Evolutionary conservation across 306 rosid genomes (phyloP).

Genomic region (Malus asiatica): DNA sequence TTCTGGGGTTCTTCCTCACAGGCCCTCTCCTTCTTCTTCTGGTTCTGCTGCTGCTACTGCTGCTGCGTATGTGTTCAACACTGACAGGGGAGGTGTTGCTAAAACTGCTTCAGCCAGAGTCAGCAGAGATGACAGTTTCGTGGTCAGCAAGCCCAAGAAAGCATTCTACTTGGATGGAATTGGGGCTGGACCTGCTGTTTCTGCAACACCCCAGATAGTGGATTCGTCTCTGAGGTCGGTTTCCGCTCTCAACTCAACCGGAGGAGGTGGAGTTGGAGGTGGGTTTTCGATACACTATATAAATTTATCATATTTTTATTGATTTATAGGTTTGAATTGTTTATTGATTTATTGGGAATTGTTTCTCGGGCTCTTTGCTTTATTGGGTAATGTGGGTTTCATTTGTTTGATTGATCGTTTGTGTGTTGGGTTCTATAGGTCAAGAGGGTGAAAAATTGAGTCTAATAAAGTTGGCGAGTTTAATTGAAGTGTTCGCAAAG

Average conservation of each 20-base stretch:
- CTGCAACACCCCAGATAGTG: constrained; percentile 42
- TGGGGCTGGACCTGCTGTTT: constrained; percentile 41
- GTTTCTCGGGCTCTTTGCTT: neutral
- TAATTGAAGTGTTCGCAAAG: constrained; percentile 72
- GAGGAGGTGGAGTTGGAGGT: constrained; percentile 1
- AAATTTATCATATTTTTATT: neutral
- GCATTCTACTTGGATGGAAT: constrained; percentile 37
- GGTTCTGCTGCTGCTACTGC: neutral
- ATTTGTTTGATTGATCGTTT: neutral
- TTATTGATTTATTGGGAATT: neutral
- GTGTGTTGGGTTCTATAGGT: constrained; percentile 39
- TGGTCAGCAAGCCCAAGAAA: constrained; percentile 39
- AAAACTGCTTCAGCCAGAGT: constrained; percentile 28
- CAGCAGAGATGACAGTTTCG: constrained; percentile 67
- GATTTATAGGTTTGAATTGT: neutral
- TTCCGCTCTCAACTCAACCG: neutral
- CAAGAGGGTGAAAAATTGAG: constrained; percentile 72
- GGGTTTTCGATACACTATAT: neutral
- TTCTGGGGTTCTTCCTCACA: neutral
- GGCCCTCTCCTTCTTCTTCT: neutral
- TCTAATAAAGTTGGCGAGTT: constrained; percentile 65
- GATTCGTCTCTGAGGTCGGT: constrained; percentile 52
- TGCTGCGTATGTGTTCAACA: constrained; percentile 23
- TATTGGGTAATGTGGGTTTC: neutral
- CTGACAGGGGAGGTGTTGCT: constrained; percentile 28